Base-by-base conservation (phyloP, 164 flowering plant genomes). In the Amborella trichopoda region DNA sequence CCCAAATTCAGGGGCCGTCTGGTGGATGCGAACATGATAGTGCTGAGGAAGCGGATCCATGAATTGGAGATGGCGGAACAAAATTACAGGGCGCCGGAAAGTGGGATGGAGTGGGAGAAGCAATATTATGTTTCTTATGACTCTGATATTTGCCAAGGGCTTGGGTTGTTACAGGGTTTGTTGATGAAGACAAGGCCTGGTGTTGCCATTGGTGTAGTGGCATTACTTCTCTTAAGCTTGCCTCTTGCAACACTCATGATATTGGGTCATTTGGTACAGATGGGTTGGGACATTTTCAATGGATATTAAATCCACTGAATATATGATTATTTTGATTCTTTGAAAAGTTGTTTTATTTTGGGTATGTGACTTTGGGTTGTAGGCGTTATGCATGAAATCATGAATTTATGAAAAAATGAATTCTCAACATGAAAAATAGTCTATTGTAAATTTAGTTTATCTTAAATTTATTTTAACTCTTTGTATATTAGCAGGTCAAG, bases 21-120 rank as follows among this genome's bases (percentile, higher is more conserved):
- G 5, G 83, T 74, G 14, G 80, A 77, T 26, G 75, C 65, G 44
- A 62, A 52, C 49, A 50, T 62, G 66, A 62, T 62, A 28, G 61
- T 56, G 17, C 37, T 62, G 30, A 37, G 66, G 46, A 70, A 55
- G 53, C 41, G 78, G 3, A 68, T 72, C n/a, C 75, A 62, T 32
- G 81, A 73, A 64, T 73, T 66, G 67, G 69, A 71, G 60, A 67
- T 71, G 70, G 54, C 28, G 20, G 78, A 71, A 64, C 48, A 64
- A 50, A 61, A 58, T 40, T 59, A 56, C 32, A 69, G 69, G 58
- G 64, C 74, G 23, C 86, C 77, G 0, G 18, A 62, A 0, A 46
- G 70, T 37, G 75, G 86, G 81, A 66, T 64, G 73, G 68, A 68
- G 0, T 79, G 81, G 81, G 86, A 79, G 68, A 79, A 76, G 60